A percentile compares a stretch with the other conserved stretches of the same genome.
These are phyloP conservation scores for Capsicum baccatum DNA, from an alignment of 257 asterid genomes.

Conservation along the genomic window DNA sequence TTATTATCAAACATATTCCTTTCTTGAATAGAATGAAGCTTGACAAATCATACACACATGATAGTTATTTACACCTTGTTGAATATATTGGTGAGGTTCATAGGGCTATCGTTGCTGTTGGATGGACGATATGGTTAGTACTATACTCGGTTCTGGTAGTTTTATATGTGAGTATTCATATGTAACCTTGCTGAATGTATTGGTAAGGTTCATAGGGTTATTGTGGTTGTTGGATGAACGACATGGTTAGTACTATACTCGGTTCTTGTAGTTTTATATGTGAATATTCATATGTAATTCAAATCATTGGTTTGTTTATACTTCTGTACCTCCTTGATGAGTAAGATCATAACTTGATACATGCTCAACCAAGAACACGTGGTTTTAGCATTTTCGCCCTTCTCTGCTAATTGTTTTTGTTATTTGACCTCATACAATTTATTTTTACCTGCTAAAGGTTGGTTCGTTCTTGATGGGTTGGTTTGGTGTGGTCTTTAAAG, in stretches of 20 bases:
- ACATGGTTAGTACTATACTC: constrained; percentile 12
- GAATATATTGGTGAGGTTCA: background rate
- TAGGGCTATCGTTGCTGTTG: background rate
- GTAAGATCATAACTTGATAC: background rate
- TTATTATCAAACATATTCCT: background rate
- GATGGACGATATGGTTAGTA: background rate
- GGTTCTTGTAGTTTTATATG: background rate
- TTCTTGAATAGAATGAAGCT: constrained; percentile 17
- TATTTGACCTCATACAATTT: constrained; percentile 8
- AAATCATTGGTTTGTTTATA: background rate
- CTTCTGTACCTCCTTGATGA: background rate
- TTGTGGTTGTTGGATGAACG: background rate
- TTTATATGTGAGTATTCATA: too few relatives aligned
- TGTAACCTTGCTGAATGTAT: too few relatives aligned
- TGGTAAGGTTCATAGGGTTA: background rate
- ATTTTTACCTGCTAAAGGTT: constrained; percentile 48
- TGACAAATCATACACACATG: background rate
- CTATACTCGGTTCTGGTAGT: constrained; percentile 9
- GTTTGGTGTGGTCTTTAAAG: constrained; percentile 88
- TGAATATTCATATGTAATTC: constrained; percentile 6
- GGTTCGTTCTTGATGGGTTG: constrained; percentile 99
- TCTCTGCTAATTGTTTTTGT: background rate
- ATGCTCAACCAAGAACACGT: constrained; percentile 12
- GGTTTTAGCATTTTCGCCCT: background rate
- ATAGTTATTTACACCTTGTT: background rate